Evolutionary conservation across 805 yeast species (phyloP).

Genomic region (Monosporozyma solicola): DNA sequence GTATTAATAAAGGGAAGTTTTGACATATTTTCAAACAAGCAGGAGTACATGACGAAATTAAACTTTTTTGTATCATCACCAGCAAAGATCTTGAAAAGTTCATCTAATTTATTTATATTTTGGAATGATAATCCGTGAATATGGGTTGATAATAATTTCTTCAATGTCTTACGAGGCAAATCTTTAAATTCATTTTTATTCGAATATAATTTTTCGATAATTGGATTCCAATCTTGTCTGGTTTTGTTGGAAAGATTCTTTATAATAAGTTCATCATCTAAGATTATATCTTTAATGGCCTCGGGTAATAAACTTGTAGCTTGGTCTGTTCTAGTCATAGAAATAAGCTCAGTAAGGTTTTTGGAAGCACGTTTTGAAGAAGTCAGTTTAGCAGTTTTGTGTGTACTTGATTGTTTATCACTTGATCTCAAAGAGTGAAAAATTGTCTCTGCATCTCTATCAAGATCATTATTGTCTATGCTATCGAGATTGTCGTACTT

Average conservation of each 20-base stretch:
- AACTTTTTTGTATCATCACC: conserved; percentile 9
- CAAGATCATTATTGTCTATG: not conserved
- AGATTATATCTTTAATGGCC: conserved; percentile 13
- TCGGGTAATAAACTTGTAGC: conserved; percentile 16
- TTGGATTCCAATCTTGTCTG: conserved; percentile 22
- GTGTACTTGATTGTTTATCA: not conserved
- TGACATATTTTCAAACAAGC: conserved; percentile 18
- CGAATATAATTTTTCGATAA: conserved; percentile 14
- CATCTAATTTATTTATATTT: conserved; percentile 20
- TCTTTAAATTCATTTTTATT: conserved; percentile 10
- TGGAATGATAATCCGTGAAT: conserved; percentile 14
- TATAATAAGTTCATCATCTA: conserved; percentile 17
- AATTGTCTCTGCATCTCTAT: not conserved
- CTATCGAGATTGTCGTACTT: not conserved
- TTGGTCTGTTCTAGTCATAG: conserved; percentile 4
- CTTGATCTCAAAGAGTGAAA: not conserved
- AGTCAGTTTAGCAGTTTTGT: not conserved
- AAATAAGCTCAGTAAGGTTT: conserved; percentile 4
- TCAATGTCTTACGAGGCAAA: conserved; percentile 5
- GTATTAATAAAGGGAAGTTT: conserved; percentile 6
- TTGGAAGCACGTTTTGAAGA: not conserved
- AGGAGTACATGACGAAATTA: conserved; percentile 16
- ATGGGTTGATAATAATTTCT: conserved; percentile 7
- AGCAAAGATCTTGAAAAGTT: conserved; percentile 16
- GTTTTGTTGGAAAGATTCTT: conserved; percentile 16